Evolutionary conservation across 192 early-diverging fungal genomes (phyloP).

Genomic region (Entomortierella chlamydospora): DNA sequence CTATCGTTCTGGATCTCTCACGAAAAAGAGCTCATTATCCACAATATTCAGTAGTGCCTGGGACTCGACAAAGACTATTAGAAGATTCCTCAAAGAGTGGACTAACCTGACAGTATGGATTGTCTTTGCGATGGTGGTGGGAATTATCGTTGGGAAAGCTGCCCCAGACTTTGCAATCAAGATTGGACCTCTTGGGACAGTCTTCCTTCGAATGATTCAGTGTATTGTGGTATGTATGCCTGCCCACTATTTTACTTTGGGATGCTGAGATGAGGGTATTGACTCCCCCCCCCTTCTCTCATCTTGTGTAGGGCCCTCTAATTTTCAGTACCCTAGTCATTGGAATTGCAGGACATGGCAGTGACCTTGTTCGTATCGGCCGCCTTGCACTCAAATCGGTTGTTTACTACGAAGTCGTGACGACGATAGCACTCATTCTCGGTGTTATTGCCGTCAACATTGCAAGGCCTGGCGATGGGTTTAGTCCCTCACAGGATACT

Average conservation of each 20-base stretch:
- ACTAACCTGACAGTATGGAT: conserved; percentile 65
- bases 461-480: conserved; percentile 67
- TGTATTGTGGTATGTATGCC: conserved; percentile 51
- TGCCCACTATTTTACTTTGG: no score
- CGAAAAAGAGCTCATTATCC: background rate
- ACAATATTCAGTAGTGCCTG: background rate
- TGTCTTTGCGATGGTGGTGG: conserved; percentile 56
- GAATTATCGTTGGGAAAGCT: conserved; percentile 61
- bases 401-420: conserved; percentile 71
- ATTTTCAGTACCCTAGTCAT: conserved; percentile 77
- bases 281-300: background rate
- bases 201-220: conserved; percentile 66
- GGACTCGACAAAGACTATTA: conserved; percentile 2
- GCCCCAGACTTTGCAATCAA: conserved; percentile 48
- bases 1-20: background rate
- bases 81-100: conserved; percentile 15
- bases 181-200: conserved; percentile 57
- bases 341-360: conserved; percentile 75
- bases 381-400: conserved; percentile 71
- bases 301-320: conserved; percentile 59
- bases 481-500: conserved; percentile 24
- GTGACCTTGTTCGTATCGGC: conserved; percentile 67
- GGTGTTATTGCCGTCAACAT: conserved; percentile 72
- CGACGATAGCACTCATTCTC: conserved; percentile 69
- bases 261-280: no score